These are phyloP conservation scores for Epichloe bromicola DNA, from an alignment of 2,329 filamentous ascomycete genomes.

Conservation along the genomic window DNA sequence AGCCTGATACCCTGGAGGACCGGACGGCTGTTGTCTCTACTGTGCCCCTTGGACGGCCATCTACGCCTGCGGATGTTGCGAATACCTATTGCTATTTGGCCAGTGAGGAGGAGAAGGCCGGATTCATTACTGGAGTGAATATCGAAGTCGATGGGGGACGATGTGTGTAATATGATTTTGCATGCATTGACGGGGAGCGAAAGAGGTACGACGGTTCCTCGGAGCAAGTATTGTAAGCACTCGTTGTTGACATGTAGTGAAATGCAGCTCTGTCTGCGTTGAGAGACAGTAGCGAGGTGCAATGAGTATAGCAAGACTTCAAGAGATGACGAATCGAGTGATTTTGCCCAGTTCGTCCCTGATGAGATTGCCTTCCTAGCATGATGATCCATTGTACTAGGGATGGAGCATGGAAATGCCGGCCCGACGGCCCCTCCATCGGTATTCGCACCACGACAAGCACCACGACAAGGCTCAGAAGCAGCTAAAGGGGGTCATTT, in stretches of 20 bases:
- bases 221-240: too few species aligned
- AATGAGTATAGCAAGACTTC: not conserved
- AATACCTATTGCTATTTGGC: slow-evolving; percentile 59
- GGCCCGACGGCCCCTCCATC: too few species aligned
- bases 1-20: slow-evolving; percentile 50
- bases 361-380: not conserved
- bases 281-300: not conserved
- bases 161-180: slow-evolving; percentile 10
- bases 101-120: slow-evolving; percentile 59
- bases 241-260: not conserved
- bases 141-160: slow-evolving; percentile 9
- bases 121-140: slow-evolving; percentile 28
- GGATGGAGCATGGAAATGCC: too few species aligned
- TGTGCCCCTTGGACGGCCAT: slow-evolving; percentile 41
- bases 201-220: too few species aligned
- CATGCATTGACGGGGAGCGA: too few species aligned
- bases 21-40: slow-evolving; percentile 39
- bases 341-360: too few species aligned
- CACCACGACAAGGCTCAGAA: too few species aligned
- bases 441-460: too few species aligned
- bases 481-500: too few species aligned
- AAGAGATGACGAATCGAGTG: too few species aligned
- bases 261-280: not conserved
- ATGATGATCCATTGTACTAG: not conserved
- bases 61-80: slow-evolving; percentile 52